Conservation (phyloP, 768 basidiomycete species). For the Mycena epipterygia region DNA sequence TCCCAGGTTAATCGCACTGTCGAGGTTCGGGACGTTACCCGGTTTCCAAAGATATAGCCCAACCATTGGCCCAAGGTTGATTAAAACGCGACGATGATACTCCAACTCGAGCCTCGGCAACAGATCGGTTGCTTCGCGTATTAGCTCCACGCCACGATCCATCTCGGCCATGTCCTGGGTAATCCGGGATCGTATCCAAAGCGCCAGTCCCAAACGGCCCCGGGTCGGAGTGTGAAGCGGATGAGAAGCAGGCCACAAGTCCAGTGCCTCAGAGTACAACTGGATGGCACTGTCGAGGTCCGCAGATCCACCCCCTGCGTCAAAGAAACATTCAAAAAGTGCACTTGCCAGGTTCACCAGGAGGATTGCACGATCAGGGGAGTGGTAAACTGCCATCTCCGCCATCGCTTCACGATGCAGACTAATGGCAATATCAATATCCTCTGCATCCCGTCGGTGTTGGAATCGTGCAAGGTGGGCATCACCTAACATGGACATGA, state of each 20-base stretch:
- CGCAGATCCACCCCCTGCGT: not conserved
- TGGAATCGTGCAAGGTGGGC: not conserved
- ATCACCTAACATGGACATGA: too few species aligned
- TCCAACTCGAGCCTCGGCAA: not conserved
- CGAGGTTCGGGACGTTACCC: not conserved
- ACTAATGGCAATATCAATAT: too few species aligned
- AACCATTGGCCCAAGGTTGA: not conserved
- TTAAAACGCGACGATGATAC: not conserved
- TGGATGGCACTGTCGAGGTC: not conserved
- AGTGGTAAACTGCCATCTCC: too few species aligned
- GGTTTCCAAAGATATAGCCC: not conserved
- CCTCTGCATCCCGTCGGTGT: too few species aligned
- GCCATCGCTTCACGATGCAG: too few species aligned
- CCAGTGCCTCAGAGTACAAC: not conserved
- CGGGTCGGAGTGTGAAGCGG: not conserved
- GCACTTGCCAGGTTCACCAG: too few species aligned
- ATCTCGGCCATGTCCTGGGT: not conserved
- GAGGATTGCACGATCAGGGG: too few species aligned
- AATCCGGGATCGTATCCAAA: not conserved
- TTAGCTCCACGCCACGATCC: too few species aligned
- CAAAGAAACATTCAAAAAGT: too few species aligned
- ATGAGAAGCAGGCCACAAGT: not conserved
- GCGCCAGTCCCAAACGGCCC: not conserved
- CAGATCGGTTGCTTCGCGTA: too few species aligned
- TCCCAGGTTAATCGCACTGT: not conserved